Base-by-base conservation (phyloP, 768 basidiomycete species). In the Leccinellum luteum region DNA sequence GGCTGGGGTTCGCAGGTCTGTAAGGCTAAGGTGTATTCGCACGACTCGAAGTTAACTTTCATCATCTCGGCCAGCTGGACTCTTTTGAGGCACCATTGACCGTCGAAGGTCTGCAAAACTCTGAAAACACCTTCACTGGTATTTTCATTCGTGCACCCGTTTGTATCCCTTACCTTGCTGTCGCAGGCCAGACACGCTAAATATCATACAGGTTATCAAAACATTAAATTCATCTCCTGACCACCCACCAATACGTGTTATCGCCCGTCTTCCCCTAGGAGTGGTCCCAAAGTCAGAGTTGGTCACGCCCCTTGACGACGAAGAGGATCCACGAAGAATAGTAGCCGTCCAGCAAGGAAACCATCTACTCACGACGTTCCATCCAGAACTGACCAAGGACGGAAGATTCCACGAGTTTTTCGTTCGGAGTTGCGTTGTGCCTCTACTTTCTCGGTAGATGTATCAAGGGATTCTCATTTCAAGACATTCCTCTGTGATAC, bases 121-220 rank as follows among this genome's bases (percentile, higher is more conserved):
- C 89, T 1, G 73, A 82, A 2, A 65, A 69, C 15, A 82, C 90
- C 0, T 95, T 93, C 69, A 83, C 80, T 19, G 92, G 90, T 0
- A 81, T 97, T 47, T 98, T 98, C 75, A 98, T 98, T 64, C 91
- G 95, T 44, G 95, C 95, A 48, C 95, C 95, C 1, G 91, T 88
- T 67, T 44, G 85, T 75, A 9, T 45, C 23, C 32, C 21, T 50
- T 34, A 17, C 2, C 2, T 31, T 10, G 19, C 21, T 43, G 9
- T 14, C 43, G 19, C n/a, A 34, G 21, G n/a, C 21, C 7, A 15
- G 21, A 27, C 19, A 14, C 12, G 14, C 41, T 8, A 12, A 51
- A 32, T 23, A 25, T 51, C 48, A 41, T 19, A 58, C 65, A 92
- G 90, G 89, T 92, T 35, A 78, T 93, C 3, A 73, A 86, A 17